These are phyloP conservation scores for Candida rishiriensis DNA, from an alignment of 805 yeast species.

Conservation along the genomic window DNA sequence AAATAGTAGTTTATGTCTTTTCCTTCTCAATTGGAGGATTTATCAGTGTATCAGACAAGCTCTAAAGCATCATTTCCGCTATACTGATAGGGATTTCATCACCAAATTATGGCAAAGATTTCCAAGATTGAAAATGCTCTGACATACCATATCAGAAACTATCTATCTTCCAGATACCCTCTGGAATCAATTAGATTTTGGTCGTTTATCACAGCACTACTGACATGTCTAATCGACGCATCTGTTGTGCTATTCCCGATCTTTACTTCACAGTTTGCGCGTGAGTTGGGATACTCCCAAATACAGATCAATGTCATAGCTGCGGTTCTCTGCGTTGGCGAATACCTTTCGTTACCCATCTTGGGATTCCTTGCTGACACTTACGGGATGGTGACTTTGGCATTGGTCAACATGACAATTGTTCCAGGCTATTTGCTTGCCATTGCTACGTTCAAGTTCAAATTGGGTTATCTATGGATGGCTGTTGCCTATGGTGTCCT, in stretches of 20 bases:
- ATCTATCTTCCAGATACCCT: constrained; percentile 38
- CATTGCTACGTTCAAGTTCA: constrained; percentile 29
- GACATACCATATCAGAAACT: constrained; percentile 39
- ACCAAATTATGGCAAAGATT: neutral
- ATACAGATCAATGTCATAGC: constrained; percentile 64
- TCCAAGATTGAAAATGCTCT: constrained; percentile 32
- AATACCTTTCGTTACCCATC: constrained; percentile 76
- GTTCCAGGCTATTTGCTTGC: constrained; percentile 65
- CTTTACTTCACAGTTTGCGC: constrained; percentile 63
- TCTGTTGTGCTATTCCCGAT: constrained; percentile 76
- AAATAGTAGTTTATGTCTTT: too few relatives aligned
- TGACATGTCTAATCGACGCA: constrained; percentile 70
- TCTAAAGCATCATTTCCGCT: neutral
- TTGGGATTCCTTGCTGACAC: constrained; percentile 76
- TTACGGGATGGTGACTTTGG: constrained; percentile 71
- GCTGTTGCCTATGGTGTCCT: constrained; percentile 50
- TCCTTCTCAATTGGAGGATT: too few relatives aligned
- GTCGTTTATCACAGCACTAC: constrained; percentile 52
- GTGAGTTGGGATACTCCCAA: constrained; percentile 52
- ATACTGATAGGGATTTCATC: too few relatives aligned
- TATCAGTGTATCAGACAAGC: neutral
- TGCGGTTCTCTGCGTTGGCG: constrained; percentile 67
- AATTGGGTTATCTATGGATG: constrained; percentile 29
- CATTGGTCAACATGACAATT: constrained; percentile 51
- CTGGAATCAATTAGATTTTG: constrained; percentile 35